These are phyloP conservation scores for Boletus sensibilis DNA, from an alignment of 768 basidiomycete species.

Conservation along the genomic window DNA sequence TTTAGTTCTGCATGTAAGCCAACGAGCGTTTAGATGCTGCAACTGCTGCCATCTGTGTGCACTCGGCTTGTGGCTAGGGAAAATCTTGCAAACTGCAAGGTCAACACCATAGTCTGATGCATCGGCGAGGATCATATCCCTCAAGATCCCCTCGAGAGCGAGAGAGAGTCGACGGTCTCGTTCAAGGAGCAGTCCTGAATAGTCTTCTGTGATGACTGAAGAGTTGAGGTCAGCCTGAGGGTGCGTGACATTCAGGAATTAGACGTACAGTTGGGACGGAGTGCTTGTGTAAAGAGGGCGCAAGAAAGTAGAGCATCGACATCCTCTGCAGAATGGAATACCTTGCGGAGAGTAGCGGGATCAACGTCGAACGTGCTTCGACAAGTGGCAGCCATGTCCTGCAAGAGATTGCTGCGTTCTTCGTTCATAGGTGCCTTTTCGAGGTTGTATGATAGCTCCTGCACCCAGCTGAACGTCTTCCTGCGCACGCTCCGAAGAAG, in stretches of 20 bases:
- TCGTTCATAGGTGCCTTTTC: not conserved
- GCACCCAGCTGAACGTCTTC: not conserved
- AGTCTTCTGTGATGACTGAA: not conserved
- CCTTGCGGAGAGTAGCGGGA: not conserved
- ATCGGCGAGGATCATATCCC: not conserved
- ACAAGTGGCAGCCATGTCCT: not conserved
- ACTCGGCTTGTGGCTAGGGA: constrained; percentile 5
- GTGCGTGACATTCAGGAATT: not conserved
- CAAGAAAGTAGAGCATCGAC: constrained; percentile 21
- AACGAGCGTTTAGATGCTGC: constrained; percentile 4
- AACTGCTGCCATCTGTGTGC: constrained; percentile 9
- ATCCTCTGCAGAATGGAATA: constrained; percentile 17
- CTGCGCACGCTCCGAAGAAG: not conserved
- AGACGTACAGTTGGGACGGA: not conserved
- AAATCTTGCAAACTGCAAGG: constrained; percentile 9
- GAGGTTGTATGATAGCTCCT: not conserved
- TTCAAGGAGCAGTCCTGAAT: constrained; percentile 5
- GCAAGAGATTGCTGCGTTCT: not conserved
- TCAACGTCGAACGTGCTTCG: not conserved
- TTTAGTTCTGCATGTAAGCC: constrained; percentile 12
- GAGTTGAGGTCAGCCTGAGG: not conserved
- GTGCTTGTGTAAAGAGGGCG: constrained; percentile 20
- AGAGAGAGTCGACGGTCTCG: constrained; percentile 26
- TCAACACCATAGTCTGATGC: constrained; percentile 9
- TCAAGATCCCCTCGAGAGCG: constrained; percentile 12